Evolutionary conservation across 345 rosid genomes (phyloP).

Genomic region (Citrus mangshanensis): DNA sequence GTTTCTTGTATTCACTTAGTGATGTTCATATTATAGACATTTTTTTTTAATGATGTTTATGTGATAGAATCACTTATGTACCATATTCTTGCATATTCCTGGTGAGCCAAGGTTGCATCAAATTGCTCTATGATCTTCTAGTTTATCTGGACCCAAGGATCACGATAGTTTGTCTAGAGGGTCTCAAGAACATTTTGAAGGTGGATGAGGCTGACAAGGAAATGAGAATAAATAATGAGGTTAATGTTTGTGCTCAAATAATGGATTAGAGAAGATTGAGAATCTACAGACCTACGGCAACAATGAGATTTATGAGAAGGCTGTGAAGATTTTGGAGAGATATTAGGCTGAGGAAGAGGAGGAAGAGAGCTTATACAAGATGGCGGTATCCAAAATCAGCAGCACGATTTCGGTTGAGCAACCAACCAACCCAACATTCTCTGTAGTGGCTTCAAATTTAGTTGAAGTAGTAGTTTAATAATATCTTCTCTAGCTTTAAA

Average conservation of each 20-base stretch:
- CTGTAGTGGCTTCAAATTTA: constrained; percentile 68
- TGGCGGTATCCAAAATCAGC: constrained; percentile 32
- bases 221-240: constrained; percentile 45
- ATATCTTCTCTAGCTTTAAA: constrained; percentile 7
- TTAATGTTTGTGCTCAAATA: constrained; percentile 58
- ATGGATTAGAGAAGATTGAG: constrained; percentile 71
- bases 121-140: constrained; percentile 76
- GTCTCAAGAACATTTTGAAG: constrained; percentile 77
- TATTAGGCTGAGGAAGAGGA: constrained; percentile 76
- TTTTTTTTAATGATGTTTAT: no score
- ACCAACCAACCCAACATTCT: constrained; percentile 44
- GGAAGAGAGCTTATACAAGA: constrained; percentile 43
- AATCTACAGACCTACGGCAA: constrained; percentile 74
- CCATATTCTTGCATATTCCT: constrained; percentile 43
- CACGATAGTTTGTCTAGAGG: constrained; percentile 61
- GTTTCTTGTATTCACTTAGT: constrained; percentile 8
- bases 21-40: neutral
- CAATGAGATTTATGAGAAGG: constrained; percentile 76
- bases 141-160: neutral
- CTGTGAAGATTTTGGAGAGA: constrained; percentile 73
- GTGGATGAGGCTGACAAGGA: constrained; percentile 79
- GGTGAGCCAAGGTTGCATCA: constrained; percentile 73
- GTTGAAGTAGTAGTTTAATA: constrained; percentile 26
- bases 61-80: neutral
- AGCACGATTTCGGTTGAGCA: constrained; percentile 54